phyloP scores from a whole-genome alignment of 2,329 filamentous ascomycete species.

The Anthostomella pinea region DNA sequence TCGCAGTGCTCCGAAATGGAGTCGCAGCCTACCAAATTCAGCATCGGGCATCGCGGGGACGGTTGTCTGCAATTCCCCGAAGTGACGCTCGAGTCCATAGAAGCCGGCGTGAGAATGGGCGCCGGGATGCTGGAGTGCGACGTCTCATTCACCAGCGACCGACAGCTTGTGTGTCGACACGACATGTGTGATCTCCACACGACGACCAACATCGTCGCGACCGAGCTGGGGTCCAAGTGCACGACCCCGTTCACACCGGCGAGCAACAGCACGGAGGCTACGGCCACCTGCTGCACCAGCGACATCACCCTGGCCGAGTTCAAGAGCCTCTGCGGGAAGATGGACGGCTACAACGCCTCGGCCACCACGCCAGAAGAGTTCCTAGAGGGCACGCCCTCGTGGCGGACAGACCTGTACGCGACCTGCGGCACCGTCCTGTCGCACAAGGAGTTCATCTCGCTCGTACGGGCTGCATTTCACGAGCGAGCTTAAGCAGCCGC shows the following conservation, averaged over 20 bases:
- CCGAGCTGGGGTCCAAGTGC: conserved; percentile 63
- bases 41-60: conserved; percentile 61
- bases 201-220: conserved; percentile 64
- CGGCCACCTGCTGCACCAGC: conserved; percentile 67
- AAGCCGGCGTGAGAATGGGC: conserved; percentile 65
- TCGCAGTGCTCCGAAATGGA: conserved; percentile 54
- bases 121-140: conserved; percentile 67
- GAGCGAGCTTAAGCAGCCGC: conserved; percentile 64
- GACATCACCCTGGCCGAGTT: conserved; percentile 68
- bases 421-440: conserved; percentile 61
- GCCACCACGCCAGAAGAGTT: conserved; percentile 58
- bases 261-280: conserved; percentile 47
- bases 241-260: conserved; percentile 59
- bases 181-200: conserved; percentile 66
- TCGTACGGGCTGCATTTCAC: conserved; percentile 63
- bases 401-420: conserved; percentile 64
- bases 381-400: conserved; percentile 56
- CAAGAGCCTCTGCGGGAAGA: conserved; percentile 66
- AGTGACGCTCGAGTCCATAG: conserved; percentile 56
- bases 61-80: conserved; percentile 63
- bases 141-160: conserved; percentile 63
- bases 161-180: conserved; percentile 65
- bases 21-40: conserved; percentile 52
- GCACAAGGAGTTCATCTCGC: conserved; percentile 59
- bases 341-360: conserved; percentile 60